phyloP scores from a whole-genome alignment of 176 grass and related monocot species.

The Themeda triandra region DNA sequence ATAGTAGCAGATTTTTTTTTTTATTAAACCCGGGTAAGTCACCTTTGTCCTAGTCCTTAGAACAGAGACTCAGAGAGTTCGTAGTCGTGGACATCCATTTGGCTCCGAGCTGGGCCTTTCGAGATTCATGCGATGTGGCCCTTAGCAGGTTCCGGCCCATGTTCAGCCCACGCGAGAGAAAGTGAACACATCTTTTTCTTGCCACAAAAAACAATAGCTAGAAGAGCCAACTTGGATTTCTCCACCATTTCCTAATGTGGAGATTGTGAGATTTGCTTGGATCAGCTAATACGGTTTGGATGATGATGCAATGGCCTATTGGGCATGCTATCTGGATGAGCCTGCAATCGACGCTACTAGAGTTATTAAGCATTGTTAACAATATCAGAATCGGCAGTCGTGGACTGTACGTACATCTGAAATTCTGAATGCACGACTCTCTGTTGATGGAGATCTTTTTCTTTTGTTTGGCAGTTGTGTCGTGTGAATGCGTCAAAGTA shows the following conservation, averaged over 20 bases:
- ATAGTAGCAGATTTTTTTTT: no score
- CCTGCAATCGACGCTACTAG: conserved; percentile 55
- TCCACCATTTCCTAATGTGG: background rate
- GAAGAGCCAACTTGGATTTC: background rate
- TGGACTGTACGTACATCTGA: background rate
- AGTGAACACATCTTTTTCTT: no score
- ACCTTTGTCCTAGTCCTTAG: no score
- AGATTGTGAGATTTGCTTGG: no score
- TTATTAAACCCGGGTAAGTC: no score
- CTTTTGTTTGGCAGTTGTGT: background rate
- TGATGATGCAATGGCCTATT: conserved; percentile 65
- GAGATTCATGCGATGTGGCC: background rate
- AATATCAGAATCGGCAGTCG: background rate
- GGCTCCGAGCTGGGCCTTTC: background rate
- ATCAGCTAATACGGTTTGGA: no score
- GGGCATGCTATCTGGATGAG: conserved; percentile 63
- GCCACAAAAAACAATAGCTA: background rate
- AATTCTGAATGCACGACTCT: background rate
- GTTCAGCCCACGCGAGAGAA: background rate
- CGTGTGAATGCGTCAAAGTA: background rate
- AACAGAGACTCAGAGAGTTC: no score
- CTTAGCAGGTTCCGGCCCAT: background rate
- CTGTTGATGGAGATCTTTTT: background rate
- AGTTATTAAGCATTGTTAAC: background rate
- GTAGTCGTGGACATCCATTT: background rate